Conservation (phyloP, 148 eudicot species). For the Hydrangea macrophylla region DNA sequence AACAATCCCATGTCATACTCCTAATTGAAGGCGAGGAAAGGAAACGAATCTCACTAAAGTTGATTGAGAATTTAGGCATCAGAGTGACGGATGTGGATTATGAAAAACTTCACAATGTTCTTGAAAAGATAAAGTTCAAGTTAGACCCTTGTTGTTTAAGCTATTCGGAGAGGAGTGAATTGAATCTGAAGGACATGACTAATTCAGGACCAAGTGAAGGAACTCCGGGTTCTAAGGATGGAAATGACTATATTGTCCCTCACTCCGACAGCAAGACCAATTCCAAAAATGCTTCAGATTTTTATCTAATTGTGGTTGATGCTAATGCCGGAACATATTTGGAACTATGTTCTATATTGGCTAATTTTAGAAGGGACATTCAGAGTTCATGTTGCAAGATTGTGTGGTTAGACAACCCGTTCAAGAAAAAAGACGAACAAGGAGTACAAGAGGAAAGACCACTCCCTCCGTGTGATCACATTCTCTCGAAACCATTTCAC, state of each 20-base stretch:
- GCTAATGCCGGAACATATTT: slow-evolving; percentile 1
- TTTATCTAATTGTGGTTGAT: slow-evolving; percentile 8
- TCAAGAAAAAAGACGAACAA: not conserved
- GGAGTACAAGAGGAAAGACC: not conserved
- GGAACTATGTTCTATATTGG: not conserved
- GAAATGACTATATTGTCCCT: no score
- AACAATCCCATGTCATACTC: slow-evolving; percentile 1
- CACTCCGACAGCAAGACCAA: not conserved
- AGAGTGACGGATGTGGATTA: not conserved
- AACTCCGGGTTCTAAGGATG: no score
- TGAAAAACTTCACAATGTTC: not conserved
- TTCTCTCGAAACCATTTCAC: slow-evolving; percentile 12
- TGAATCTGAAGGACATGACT: not conserved
- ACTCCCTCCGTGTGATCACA: slow-evolving; percentile 2
- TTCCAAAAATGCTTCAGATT: not conserved
- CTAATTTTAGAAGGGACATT: not conserved
- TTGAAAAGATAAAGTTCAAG: slow-evolving; percentile 1
- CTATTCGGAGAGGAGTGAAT: not conserved
- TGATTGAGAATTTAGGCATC: slow-evolving; percentile 6
- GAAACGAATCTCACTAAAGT: not conserved
- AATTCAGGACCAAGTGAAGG: not conserved
- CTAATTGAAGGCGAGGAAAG: not conserved
- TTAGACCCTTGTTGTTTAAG: not conserved
- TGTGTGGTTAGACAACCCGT: not conserved
- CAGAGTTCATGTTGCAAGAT: slow-evolving; percentile 2